These are phyloP conservation scores for Salix brachista DNA, from an alignment of 345 rosid species.

Conservation along the genomic window DNA sequence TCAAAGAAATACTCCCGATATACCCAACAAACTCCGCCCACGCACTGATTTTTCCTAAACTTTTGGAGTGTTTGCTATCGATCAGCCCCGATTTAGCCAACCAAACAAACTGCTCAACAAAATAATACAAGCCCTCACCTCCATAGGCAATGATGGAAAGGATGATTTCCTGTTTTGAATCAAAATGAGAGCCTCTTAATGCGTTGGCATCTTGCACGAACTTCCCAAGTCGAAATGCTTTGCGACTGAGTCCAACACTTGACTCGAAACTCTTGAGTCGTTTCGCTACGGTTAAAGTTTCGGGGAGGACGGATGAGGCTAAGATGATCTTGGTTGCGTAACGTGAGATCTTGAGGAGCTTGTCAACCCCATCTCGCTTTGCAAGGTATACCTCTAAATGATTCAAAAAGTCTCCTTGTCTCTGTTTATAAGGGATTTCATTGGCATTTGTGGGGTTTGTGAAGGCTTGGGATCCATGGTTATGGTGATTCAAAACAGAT, in stretches of 20 bases:
- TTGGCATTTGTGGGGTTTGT: background rate
- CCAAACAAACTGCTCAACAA: conserved; percentile 86
- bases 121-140: conserved; percentile 80
- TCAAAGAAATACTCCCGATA: conserved; percentile 60
- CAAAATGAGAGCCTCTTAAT: conserved; percentile 45
- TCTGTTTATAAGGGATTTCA: background rate
- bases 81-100: conserved; percentile 76
- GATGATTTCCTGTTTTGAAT: conserved; percentile 39
- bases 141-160: conserved; percentile 62
- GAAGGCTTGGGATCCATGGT: background rate
- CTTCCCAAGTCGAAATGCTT: conserved; percentile 92
- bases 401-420: conserved; percentile 10
- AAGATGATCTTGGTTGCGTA: conserved; percentile 82
- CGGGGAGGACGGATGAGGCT: conserved; percentile 55
- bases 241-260: conserved; percentile 90
- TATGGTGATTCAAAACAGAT: background rate
- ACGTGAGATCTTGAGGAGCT: conserved; percentile 82
- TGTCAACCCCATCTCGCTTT: conserved; percentile 81
- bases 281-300: conserved; percentile 30
- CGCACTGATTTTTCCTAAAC: conserved; percentile 61
- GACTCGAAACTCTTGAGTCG: conserved; percentile 82
- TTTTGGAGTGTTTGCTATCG: conserved; percentile 45
- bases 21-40: conserved; percentile 81
- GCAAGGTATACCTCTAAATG: conserved; percentile 59
- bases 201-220: conserved; percentile 84